These are phyloP conservation scores for Cubamyces lactineus DNA, from an alignment of 768 basidiomycete genomes.

Conservation along the genomic window DNA sequence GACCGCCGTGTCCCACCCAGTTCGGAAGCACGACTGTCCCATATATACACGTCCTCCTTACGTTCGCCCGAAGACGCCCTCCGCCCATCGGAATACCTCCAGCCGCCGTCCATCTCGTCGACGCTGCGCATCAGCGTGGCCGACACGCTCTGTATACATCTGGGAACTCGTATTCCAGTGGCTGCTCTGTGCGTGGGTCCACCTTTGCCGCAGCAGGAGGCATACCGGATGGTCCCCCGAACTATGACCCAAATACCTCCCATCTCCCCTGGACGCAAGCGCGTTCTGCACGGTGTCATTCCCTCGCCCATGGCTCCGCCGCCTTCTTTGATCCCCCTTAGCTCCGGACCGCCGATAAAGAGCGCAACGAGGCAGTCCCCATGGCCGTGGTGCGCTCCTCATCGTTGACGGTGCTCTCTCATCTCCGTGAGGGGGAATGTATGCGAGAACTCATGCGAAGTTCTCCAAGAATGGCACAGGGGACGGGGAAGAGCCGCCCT, in stretches of 20 bases:
- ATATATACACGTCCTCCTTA: not conserved
- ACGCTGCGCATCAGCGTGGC: not conserved
- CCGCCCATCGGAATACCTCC: not conserved
- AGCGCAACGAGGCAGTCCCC: constrained; percentile 11
- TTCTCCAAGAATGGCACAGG: not conserved
- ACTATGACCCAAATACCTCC: no score
- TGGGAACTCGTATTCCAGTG: no score
- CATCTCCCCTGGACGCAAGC: not conserved
- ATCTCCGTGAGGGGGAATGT: constrained; percentile 10
- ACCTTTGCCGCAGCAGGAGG: no score
- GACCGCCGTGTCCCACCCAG: not conserved
- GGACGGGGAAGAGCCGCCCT: not conserved
- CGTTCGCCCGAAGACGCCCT: not conserved
- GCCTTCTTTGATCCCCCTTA: constrained; percentile 9
- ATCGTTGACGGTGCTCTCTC: not conserved
- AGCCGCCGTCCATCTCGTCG: not conserved
- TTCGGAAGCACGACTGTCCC: not conserved
- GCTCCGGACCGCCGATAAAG: constrained; percentile 12
- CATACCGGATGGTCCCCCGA: no score
- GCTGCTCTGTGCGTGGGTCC: no score
- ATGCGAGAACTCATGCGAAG: constrained; percentile 14
- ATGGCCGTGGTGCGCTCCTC: not conserved
- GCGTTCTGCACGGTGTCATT: not conserved
- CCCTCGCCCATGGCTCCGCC: constrained; percentile 3
- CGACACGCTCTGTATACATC: no score